phyloP scores from a whole-genome alignment of 2,329 filamentous ascomycete species.

The Colletotrichum noveboracense region DNA sequence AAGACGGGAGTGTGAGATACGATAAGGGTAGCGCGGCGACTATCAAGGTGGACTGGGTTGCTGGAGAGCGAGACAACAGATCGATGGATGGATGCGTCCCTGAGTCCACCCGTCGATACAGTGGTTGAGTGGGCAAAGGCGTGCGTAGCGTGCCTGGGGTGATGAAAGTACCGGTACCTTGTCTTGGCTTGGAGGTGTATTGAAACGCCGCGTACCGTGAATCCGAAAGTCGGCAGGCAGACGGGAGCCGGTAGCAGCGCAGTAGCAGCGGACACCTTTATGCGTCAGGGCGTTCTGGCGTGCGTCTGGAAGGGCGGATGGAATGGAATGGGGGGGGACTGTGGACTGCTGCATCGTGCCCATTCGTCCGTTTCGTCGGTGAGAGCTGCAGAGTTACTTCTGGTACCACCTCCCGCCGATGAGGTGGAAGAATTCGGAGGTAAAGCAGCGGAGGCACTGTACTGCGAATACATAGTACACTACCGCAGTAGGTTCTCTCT shows the following conservation, averaged over 20 bases:
- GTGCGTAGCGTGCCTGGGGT: neutral
- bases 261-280: neutral
- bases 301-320: slow-evolving; percentile 20
- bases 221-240: neutral
- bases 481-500: neutral
- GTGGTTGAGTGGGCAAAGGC: neutral
- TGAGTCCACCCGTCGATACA: neutral
- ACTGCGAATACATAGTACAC: no score
- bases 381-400: neutral
- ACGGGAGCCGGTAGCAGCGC: neutral
- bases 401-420: neutral
- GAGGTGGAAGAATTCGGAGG: neutral
- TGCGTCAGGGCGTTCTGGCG: slow-evolving; percentile 15
- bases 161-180: neutral
- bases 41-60: neutral
- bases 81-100: neutral
- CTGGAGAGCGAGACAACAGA: neutral
- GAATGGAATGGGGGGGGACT: slow-evolving; percentile 5
- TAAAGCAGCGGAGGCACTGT: neutral
- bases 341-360: neutral
- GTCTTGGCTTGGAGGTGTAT: neutral
- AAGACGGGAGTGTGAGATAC: neutral
- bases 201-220: neutral
- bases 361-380: neutral
- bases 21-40: neutral